phyloP scores from a whole-genome alignment of 202 grass and related monocot genomes.

The Thinopyrum obtusiflorum region DNA sequence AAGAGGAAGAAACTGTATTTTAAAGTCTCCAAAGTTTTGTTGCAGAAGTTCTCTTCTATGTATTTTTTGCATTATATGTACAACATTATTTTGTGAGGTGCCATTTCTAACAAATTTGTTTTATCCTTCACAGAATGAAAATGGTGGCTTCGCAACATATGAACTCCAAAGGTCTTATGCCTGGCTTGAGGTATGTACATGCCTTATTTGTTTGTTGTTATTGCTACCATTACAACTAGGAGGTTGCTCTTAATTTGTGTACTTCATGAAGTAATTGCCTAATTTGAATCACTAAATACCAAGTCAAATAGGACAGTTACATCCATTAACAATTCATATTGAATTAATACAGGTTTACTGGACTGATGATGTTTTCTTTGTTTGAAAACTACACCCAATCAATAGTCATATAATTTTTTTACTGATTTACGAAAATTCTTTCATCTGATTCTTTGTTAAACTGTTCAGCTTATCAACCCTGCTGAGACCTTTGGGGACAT shows the following conservation, averaged over 20 bases:
- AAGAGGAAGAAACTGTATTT: background rate
- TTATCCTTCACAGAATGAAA: constrained; percentile 58
- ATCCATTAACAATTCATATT: background rate
- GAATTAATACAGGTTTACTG: background rate
- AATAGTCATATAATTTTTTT: constrained; percentile 11
- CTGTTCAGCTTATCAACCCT: constrained; percentile 80
- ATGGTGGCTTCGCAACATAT: constrained; percentile 87
- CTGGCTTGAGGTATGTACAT: constrained; percentile 74
- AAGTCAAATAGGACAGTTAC: background rate
- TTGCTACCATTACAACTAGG: background rate
- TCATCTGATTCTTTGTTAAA: constrained; percentile 15
- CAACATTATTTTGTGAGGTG: background rate
- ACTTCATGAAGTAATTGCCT: background rate
- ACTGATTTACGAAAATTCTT: background rate
- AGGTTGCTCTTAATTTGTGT: background rate
- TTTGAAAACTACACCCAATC: background rate
- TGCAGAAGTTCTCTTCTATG: constrained; percentile 28
- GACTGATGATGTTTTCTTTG: background rate
- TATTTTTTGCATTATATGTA: constrained; percentile 24
- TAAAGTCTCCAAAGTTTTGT: constrained; percentile 10
- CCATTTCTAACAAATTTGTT: constrained; percentile 22
- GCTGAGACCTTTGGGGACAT: constrained; percentile 86
- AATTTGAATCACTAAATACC: background rate
- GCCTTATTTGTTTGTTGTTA: background rate
- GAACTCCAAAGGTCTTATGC: constrained; percentile 87